Evolutionary conservation across 2,329 filamentous ascomycete genomes (phyloP), one percentile per base, ranked within the genome.

Genomic region (Trichoderma pleuroti): DNA sequence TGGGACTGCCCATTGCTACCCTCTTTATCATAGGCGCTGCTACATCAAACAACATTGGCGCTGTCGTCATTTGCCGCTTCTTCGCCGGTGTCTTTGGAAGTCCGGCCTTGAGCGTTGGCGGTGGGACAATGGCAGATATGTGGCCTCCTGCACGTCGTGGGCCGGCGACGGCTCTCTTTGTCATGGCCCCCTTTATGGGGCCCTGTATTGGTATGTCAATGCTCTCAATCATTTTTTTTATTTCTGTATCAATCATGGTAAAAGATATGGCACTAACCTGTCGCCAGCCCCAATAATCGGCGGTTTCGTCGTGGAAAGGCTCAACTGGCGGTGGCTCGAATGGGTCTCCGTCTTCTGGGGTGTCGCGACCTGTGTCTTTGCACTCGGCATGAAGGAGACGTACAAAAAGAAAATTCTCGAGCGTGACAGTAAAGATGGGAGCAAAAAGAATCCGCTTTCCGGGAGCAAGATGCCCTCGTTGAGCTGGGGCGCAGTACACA

Each of bases 61-160:
- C 93, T 87, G 84, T 94, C 12, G 88, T 93, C 71, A 85, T 90
- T 18, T 90, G 92, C 84, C 86, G 92, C 14, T 81, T 92, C 71
- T 81, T 93, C 1, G 86, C 87, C 52, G 92, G 92, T 32, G 91
- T 90, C 18, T 90, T 91, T 4, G 86, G 91, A 1, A 91, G 91
- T 1, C 91, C 90, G 0, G 91, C 92, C 0, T 91, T 93, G 77
- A 91, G 91, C 9, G 90, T 93, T 4, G 91, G 92, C 4, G 91
- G 91, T 1, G 92, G 92, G 2, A 92, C 91, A 0, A 91, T 94
- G 70, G 88, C 91, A 16, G 91, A 94, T 77, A 71, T 70, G 26
- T 72, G 39, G 59, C 54, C 59, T 18, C 68, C 70, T 8, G 42
- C 36, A 11, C 46, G 36, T 7, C 66, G 72, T 32, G 72, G 72